A percentile compares a stretch with the other conserved stretches of the same genome.
Conservation (phyloP, 768 basidiomycete species). For the Tulasnella sp. region DNA sequence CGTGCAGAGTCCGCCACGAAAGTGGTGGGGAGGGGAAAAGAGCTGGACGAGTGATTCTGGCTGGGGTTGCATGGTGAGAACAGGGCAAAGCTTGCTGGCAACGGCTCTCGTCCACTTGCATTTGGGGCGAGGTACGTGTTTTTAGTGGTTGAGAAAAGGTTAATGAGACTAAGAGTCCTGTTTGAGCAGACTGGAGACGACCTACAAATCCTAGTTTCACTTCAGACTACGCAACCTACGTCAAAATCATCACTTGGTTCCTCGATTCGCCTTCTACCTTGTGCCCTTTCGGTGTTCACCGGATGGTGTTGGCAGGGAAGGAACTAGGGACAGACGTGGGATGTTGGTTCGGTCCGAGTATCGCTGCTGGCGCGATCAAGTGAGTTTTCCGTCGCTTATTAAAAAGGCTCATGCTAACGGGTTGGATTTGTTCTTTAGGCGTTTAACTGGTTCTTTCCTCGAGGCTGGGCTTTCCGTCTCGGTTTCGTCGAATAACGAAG, state of each 20-base stretch:
- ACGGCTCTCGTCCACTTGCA: conserved; percentile 71
- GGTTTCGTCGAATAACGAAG: conserved; percentile 69
- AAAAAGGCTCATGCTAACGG: background rate
- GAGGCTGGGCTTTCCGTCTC: conserved; percentile 74
- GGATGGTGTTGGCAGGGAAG: conserved; percentile 92
- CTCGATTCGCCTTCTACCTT: conserved; percentile 77
- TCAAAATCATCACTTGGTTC: conserved; percentile 91
- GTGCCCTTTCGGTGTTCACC: conserved; percentile 89
- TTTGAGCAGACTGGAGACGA: conserved; percentile 66
- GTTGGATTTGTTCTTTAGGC: conserved; percentile 37
- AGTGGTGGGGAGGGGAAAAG: conserved; percentile 68
- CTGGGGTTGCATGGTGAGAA: conserved; percentile 89
- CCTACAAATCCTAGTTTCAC: conserved; percentile 55
- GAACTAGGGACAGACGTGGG: conserved; percentile 92
- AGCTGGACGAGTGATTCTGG: conserved; percentile 80
- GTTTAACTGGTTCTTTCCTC: conserved; percentile 69
- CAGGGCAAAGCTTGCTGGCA: conserved; percentile 75
- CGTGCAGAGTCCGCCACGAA: conserved; percentile 37
- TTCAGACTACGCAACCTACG: conserved; percentile 73
- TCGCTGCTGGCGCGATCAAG: conserved; percentile 95
- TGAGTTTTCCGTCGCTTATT: conserved; percentile 31
- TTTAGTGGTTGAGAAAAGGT: background rate
- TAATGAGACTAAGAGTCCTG: background rate
- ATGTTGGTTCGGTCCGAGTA: conserved; percentile 97
- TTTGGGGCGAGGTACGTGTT: conserved; percentile 57